Evolutionary conservation across 495 filamentous ascomycete genomes (phyloP).

Genomic region (Talaromyces stipitatus): DNA sequence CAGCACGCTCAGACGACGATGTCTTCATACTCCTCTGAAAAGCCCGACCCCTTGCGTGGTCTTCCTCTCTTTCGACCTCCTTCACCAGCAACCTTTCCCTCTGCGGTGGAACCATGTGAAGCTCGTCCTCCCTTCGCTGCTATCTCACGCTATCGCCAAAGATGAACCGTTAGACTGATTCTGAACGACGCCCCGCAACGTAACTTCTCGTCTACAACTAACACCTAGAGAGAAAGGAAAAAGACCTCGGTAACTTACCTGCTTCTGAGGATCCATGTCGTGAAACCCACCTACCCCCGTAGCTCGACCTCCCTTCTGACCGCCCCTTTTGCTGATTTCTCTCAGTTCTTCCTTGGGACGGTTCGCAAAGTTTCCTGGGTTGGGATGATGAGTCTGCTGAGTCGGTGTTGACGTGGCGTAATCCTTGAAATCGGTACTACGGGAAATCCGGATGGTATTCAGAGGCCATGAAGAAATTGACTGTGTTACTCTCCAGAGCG

Average conservation of each 20-base stretch:
- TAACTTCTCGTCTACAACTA: too few relatives aligned
- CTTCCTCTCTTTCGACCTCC: slow-evolving; percentile 33
- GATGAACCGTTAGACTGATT: neutral
- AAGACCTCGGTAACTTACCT: slow-evolving; percentile 18
- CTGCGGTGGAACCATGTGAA: slow-evolving; percentile 31
- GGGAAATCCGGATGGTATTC: neutral
- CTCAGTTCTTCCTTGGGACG: slow-evolving; percentile 46
- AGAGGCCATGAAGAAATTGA: neutral
- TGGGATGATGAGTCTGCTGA: slow-evolving; percentile 15
- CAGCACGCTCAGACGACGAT: neutral
- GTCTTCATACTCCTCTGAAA: neutral
- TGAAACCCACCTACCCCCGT: slow-evolving; percentile 15
- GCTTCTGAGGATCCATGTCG: slow-evolving; percentile 32
- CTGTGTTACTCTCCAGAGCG: neutral
- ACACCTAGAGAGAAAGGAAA: too few relatives aligned
- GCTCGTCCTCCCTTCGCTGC: slow-evolving; percentile 43
- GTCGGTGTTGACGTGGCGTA: neutral
- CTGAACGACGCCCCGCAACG: neutral
- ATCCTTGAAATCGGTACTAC: neutral
- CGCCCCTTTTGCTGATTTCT: slow-evolving; percentile 42
- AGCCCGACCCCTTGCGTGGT: neutral
- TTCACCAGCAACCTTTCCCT: slow-evolving; percentile 34
- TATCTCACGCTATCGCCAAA: slow-evolving; percentile 29
- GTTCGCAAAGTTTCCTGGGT: slow-evolving; percentile 56
- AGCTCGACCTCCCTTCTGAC: slow-evolving; percentile 23